Percentiles rank a stretch among this genome's conserved stretches.
Evolutionary conservation across 495 filamentous ascomycete genomes (phyloP).

Genomic region (Penicillium parvum): DNA sequence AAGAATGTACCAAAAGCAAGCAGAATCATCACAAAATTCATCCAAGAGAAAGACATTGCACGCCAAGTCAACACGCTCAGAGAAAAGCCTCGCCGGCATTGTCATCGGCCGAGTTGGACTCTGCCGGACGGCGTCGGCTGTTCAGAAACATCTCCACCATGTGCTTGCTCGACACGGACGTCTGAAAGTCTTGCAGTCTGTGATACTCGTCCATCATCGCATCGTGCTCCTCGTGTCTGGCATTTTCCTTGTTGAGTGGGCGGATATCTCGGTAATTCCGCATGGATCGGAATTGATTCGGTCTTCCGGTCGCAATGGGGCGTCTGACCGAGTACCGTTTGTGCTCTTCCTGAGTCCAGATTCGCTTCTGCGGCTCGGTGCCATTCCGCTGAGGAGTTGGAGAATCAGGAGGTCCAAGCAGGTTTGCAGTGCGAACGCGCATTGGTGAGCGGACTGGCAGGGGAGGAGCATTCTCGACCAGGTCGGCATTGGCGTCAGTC

Average conservation of each 20-base stretch:
- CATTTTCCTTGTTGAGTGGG: constrained; percentile 33
- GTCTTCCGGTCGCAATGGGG: constrained; percentile 23
- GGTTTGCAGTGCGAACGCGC: constrained; percentile 21
- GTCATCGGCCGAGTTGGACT: constrained; percentile 15
- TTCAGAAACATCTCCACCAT: constrained; percentile 61
- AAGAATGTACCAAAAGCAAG: neutral
- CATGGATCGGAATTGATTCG: constrained; percentile 30
- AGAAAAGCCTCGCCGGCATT: constrained; percentile 27
- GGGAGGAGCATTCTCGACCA: constrained; percentile 2
- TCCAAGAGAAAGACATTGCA: no score
- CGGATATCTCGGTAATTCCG: constrained; percentile 18
- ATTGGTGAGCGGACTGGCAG: constrained; percentile 20
- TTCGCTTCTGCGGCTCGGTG: constrained; percentile 17
- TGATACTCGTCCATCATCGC: constrained; percentile 20
- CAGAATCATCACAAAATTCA: neutral
- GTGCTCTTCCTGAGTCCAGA: constrained; percentile 30
- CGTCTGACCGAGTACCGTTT: constrained; percentile 30
- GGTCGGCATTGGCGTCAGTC: neutral
- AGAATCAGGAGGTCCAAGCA: constrained; percentile 24
- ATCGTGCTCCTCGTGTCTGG: constrained; percentile 20
- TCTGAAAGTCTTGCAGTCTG: constrained; percentile 19
- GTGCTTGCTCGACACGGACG: constrained; percentile 45
- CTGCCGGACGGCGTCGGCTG: constrained; percentile 46
- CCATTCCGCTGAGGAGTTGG: constrained; percentile 27
- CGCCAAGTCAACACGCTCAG: constrained; percentile 6